Evolutionary conservation across 2,329 filamentous ascomycete genomes (phyloP), one percentile per base, ranked within the genome.

Genomic region (Fusarium camptoceras): DNA sequence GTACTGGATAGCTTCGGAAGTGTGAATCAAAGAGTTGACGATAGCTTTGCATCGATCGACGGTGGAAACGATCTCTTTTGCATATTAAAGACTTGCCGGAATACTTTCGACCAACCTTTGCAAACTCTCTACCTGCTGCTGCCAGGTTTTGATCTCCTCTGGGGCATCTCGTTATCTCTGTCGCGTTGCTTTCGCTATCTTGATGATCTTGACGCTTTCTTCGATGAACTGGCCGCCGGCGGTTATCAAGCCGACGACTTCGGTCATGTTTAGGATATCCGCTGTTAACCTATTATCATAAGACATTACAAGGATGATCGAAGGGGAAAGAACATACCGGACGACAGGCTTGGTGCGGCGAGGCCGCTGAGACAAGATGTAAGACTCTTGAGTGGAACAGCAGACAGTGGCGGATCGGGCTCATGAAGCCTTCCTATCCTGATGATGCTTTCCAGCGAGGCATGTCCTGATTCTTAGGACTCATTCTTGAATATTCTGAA

Each of bases 1-100:
- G 34, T n/a, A 37, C 3, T 37, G 3, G 6, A 37, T 4, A 2
- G 5, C 5, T 0, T 37, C 18, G 3, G n/a, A n/a, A 0, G 18
- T 37, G 0, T n/a, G 34, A 0, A 37, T 9, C 6, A 37, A n/a
- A 3, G 6, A n/a, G 18, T 6, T 11, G 34, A 5, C 11, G 6
- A 37, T 37, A 11, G 10, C 18, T 3, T 37, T n/a, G 18, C 18
- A 37, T 6, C 34, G 18, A n/a, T 37, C 34, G 9, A 37, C 1
- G 3, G 34, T 11, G 34, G 18, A 37, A 11, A 3, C 2, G 9
- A 37, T 4, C 16, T 37, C 34, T 3, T 37, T n/a, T 3, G 0
- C 16, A 11, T n/a, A 5, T 37, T 3, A 18, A n/a, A 37, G 34
- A 37, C 34, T 37, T 4, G 31, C 16, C 3, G 18, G 34, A 5